These are phyloP conservation scores for Penicillium glabrum DNA, from an alignment of 2,329 filamentous ascomycete genomes.

Conservation along the genomic window DNA sequence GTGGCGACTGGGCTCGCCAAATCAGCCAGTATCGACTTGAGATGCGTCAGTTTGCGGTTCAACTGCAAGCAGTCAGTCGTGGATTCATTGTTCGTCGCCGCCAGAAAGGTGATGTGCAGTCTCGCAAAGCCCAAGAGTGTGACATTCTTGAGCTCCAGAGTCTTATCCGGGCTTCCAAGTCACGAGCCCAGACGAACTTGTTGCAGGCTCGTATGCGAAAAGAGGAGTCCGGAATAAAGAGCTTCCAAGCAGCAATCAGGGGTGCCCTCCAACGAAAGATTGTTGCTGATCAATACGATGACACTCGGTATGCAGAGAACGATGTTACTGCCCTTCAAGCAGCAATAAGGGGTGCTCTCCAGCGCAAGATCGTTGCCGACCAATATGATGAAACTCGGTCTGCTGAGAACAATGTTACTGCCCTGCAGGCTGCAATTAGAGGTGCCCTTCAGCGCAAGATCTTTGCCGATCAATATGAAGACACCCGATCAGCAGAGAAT, in stretches of 20 bases:
- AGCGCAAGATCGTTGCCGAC: constrained; percentile 41
- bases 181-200: constrained; percentile 43
- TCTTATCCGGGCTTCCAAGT: constrained; percentile 62
- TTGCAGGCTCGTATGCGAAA: constrained; percentile 40
- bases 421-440: constrained; percentile 66
- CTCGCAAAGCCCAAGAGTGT: constrained; percentile 70
- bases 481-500: constrained; percentile 47
- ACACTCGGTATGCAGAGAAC: constrained; percentile 47
- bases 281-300: constrained; percentile 39
- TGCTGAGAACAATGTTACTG: constrained; percentile 53
- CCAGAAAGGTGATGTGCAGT: constrained; percentile 63
- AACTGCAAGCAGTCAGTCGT: constrained; percentile 75
- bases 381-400: constrained; percentile 40
- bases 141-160: constrained; percentile 80
- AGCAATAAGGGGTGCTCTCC: constrained; percentile 52
- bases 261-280: constrained; percentile 46
- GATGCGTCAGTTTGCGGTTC: constrained; percentile 78
- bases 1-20: constrained; percentile 84
- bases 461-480: constrained; percentile 39
- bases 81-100: constrained; percentile 71
- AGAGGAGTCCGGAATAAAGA: constrained; percentile 46
- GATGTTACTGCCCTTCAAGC: constrained; percentile 59
- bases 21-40: constrained; percentile 76
- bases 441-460: constrained; percentile 53
- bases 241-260: constrained; percentile 58